phyloP scores from a whole-genome alignment of 2,329 filamentous ascomycete species.

The Cercospora brassicicola region DNA sequence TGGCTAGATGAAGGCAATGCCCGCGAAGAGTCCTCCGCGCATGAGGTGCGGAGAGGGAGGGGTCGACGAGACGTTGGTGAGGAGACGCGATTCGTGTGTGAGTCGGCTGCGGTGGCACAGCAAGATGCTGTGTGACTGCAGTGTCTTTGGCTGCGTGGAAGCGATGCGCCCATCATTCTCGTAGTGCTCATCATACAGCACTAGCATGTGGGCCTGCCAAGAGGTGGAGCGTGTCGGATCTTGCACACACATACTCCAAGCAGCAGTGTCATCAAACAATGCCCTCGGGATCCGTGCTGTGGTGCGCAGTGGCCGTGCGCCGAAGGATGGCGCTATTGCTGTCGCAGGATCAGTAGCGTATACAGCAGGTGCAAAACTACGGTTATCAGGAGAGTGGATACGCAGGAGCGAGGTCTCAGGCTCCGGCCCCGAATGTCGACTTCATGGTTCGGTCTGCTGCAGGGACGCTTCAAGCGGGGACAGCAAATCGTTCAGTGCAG shows the following conservation, averaged over 20 bases:
- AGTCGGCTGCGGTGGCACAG: not conserved
- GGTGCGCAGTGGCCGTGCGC: not conserved
- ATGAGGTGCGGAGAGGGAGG: not conserved
- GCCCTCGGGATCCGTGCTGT: not conserved
- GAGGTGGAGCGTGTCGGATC: not conserved
- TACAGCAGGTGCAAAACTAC: not conserved
- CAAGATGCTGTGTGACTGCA: not conserved
- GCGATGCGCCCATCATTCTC: not conserved
- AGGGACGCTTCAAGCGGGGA: not conserved
- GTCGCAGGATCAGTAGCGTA: not conserved
- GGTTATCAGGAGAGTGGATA: constrained; percentile 4
- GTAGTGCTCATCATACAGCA: not conserved
- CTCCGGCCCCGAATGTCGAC: not conserved
- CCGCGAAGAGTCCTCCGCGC: not conserved
- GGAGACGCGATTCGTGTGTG: not conserved
- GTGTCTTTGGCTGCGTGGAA: not conserved
- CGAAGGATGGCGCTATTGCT: not conserved
- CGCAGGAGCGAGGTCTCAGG: constrained; percentile 1
- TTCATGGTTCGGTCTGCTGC: not conserved
- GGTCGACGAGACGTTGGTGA: not conserved
- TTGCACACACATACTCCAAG: not conserved
- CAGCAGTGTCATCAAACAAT: not conserved
- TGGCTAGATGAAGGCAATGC: not conserved
- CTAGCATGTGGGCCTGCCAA: not conserved
- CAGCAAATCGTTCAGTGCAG: not conserved